Conservation (phyloP, 73 alveolate species). For the Breviolum minutum region DNA sequence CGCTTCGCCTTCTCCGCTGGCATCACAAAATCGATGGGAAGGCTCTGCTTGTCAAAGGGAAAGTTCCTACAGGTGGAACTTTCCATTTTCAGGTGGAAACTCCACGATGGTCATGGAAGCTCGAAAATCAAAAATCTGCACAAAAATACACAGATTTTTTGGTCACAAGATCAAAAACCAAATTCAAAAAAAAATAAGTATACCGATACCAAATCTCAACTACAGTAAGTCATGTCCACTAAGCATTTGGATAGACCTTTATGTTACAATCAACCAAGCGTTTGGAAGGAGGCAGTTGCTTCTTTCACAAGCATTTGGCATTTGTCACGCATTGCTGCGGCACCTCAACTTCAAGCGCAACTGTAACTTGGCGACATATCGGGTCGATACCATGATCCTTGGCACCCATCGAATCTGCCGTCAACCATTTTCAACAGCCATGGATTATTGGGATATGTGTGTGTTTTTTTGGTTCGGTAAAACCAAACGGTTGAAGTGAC, state of each 20-base stretch:
- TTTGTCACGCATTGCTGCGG: no score
- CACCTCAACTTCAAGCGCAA: conserved; percentile 61
- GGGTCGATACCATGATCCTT: conserved; percentile 62
- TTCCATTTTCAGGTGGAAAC: background rate
- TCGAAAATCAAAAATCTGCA: no score
- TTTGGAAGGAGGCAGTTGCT: background rate
- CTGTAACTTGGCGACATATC: conserved; percentile 74
- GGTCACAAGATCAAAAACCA: no score
- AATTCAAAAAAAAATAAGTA: no score
- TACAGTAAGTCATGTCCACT: no score
- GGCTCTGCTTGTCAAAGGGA: conserved; percentile 75
- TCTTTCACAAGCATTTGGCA: background rate
- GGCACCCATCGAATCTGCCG: background rate
- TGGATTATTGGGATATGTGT: background rate
- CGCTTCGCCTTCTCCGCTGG: conserved; percentile 88
- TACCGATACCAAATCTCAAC: no score
- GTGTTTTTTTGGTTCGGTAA: background rate
- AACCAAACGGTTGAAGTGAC: no score
- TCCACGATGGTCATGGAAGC: no score
- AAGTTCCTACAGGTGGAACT: conserved; percentile 36
- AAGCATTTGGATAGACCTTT: no score
- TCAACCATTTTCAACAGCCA: background rate
- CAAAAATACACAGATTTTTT: no score
- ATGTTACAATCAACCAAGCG: background rate
- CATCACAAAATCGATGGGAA: conserved; percentile 83